Evolutionary conservation across 129 eudicot species (phyloP).

Genomic region (Rutidosis leptorrhynchoides): DNA sequence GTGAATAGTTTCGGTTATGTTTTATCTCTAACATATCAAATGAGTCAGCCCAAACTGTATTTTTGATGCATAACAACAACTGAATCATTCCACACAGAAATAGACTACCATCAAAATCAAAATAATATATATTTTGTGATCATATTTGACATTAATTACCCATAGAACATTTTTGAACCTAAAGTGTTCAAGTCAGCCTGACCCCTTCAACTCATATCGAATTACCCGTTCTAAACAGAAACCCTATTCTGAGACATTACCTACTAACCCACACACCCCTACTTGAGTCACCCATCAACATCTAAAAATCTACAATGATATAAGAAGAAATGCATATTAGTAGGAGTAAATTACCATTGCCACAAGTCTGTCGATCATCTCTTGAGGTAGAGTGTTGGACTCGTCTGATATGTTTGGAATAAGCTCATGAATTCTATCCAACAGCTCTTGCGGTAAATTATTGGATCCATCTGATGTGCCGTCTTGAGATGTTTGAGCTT

Average conservation of each 20-base stretch:
- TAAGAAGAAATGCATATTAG: neutral
- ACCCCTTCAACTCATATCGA: neutral
- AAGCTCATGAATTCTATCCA: slow-evolving; percentile 55
- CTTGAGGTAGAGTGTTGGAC: slow-evolving; percentile 34
- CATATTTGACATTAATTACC: neutral
- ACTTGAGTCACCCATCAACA: neutral
- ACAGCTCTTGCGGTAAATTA: slow-evolving; percentile 44
- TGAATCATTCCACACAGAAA: neutral
- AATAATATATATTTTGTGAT: neutral
- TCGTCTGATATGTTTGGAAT: slow-evolving; percentile 49
- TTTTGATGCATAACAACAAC: neutral
- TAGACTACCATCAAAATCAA: neutral
- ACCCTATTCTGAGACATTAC: neutral
- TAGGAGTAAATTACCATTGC: slow-evolving; percentile 30
- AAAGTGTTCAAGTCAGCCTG: neutral
- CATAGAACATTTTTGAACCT: neutral
- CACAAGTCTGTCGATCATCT: slow-evolving; percentile 35
- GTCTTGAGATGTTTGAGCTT: slow-evolving; percentile 49
- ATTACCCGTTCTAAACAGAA: neutral
- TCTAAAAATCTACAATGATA: neutral
- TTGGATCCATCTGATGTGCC: slow-evolving; percentile 36
- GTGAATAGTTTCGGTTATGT: neutral
- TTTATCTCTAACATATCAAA: neutral
- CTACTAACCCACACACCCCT: neutral
- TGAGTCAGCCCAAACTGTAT: neutral